Conservation (phyloP, 2,329 filamentous ascomycete genomes). For the Calonectria hongkongensis region DNA sequence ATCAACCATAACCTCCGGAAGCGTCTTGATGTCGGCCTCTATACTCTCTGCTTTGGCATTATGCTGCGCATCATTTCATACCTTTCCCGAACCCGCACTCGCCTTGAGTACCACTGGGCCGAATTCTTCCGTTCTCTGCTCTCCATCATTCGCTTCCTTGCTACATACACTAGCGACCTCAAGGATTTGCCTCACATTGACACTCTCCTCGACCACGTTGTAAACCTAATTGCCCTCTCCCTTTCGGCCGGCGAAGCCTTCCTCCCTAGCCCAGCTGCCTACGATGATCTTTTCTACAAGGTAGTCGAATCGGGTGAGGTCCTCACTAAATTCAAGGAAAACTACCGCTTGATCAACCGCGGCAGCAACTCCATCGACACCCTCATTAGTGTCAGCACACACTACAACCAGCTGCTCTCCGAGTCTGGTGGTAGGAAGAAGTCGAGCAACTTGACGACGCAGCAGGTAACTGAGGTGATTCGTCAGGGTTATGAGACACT, state of each 20-base stretch:
- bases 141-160: slow-evolving; percentile 91
- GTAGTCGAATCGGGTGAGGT: slow-evolving; percentile 93
- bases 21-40: slow-evolving; percentile 88
- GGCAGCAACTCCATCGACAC: slow-evolving; percentile 86
- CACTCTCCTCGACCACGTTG: slow-evolving; percentile 83
- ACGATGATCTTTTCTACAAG: slow-evolving; percentile 99
- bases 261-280: slow-evolving; percentile 88
- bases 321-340: slow-evolving; percentile 86
- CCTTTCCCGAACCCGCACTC: slow-evolving; percentile 86
- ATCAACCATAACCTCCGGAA: slow-evolving; percentile 95
- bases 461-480: slow-evolving; percentile 92
- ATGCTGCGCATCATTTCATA: slow-evolving; percentile 89
- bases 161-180: slow-evolving; percentile 88
- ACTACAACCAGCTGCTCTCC: slow-evolving; percentile 90
- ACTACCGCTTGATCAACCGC: slow-evolving; percentile 77
- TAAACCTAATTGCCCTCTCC: slow-evolving; percentile 88
- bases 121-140: slow-evolving; percentile 94
- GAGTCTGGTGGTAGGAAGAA: slow-evolving; percentile 67
- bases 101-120: slow-evolving; percentile 93
- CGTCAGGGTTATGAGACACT: slow-evolving; percentile 97
- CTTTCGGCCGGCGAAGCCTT: slow-evolving; percentile 93
- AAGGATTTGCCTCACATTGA: slow-evolving; percentile 81
- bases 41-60: slow-evolving; percentile 87
- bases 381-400: slow-evolving; percentile 85
- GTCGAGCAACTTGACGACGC: slow-evolving; percentile 84